Base-by-base conservation (phyloP, 805 yeast genomes). In the Kregervanrija fluxuum region DNA sequence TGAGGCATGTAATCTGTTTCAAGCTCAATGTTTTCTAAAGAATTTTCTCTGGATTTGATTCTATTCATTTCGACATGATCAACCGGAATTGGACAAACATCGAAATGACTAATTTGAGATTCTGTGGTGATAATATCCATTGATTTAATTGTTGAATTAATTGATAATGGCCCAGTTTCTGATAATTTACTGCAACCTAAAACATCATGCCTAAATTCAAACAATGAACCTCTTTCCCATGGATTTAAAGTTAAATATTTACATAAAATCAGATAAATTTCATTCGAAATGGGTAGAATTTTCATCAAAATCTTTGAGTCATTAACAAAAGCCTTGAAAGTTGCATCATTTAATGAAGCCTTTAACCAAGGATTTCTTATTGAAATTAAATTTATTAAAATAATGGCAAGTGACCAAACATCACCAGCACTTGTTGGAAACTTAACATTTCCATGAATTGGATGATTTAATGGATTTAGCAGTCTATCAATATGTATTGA, bases 281-380 rank as follows among this genome's bases (percentile, higher is more conserved):
- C 82, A 14, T 65, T 58, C 30, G 90, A 80, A 6, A 89, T 74
- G 35, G 96, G 95, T 50, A 89, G 66, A 30, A 89, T 87, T 44
- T 75, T 73, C 56, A 70, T 63, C 44, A 89, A 66, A 5, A 87
- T 73, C 10, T 62, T 55, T 11, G 78, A 71, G 50, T 79, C 77
- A 40, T 73, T 67, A 33, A 78, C 68, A 61, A 74, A 90, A 22
- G 79, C 80, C 47, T 68, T 68, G 64, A 84, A 89, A 0, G 95
- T 75, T 35, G 73, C 65, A 55, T 82, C 88, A 37, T 74, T 73
- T 35, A 77, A 66, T 42, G 82, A 74, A 10, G 95, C 95, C 53
- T 82, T 79, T 41, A 86, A 76, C 96, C 96, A 89, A 30, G 96
- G 96, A 56, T 89, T 90, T 60, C 95, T 74, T 36, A 85, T 81